Base-by-base conservation (phyloP, 2,329 filamentous ascomycete genomes). In the Alternaria sp. region DNA sequence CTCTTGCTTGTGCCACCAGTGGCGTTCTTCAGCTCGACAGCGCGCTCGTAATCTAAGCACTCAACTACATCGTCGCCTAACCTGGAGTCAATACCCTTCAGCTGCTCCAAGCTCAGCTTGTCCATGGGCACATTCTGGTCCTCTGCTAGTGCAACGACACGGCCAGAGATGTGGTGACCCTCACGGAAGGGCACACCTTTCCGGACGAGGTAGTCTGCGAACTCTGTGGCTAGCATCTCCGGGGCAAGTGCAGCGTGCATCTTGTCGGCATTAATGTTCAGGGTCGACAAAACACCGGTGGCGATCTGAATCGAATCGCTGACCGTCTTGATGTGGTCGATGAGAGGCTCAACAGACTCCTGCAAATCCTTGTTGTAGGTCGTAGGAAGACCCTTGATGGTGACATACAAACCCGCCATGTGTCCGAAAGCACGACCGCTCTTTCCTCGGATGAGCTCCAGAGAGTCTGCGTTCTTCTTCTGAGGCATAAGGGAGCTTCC, bases 321-420 rank as follows among this genome's bases (percentile, higher is more conserved):
- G 65, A 96, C 86, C 6, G 92, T 95, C 86, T 94, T 92, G 80
- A 94, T 87, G 78, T 90, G 88, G 79, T 96, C 92, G 53, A 97
- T 87, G 82, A 97, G 88, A n/a, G 91, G 90, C 84, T 96, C 91
- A 65, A 92, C 90, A 62, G 88, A 90, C 82, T 97, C 93, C 81
- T 97, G 93, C n/a, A 96, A 82, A 79, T 97, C 93, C 82, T 96
- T 97, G 84, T 96, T 95, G 84, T 96, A 96, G 4, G 91, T 93
- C 46, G 87, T 91, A 2, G 92, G 92, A 26, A 96, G 87, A 60
- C 91, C 91, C 80, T 91, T 90, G 79, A 90, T 85, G 41, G 89
- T 92, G 82, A 89, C 90, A 87, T 93, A 93, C 68, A 96, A 82
- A 41, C 92, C 92, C 6, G 91, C 87, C 88, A 95, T 92, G 68